Evolutionary conservation across 768 basidiomycete genomes (phyloP).

Genomic region (Leccinellum rugosiceps): DNA sequence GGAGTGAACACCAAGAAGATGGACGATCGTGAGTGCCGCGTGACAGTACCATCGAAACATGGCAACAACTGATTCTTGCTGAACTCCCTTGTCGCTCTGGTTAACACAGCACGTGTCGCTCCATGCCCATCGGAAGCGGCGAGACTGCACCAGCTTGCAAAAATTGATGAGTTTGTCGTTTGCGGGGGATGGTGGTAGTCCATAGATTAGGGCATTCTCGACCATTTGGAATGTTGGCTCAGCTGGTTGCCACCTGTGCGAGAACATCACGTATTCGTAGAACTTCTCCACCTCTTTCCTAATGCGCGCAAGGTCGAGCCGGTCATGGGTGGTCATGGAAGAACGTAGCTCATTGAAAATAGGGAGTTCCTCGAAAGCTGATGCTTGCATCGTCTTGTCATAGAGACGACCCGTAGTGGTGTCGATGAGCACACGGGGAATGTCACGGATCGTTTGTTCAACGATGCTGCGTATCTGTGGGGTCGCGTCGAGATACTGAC

Average conservation of each 20-base stretch:
- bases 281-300: neutral
- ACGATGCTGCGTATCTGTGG: accelerated
- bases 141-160: neutral
- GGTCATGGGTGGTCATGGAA: neutral
- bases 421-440: neutral
- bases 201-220: neutral
- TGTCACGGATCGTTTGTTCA: neutral
- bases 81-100: neutral
- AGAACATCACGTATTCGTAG: neutral
- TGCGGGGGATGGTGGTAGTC: neutral
- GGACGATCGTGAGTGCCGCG: neutral
- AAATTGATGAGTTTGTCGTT: neutral
- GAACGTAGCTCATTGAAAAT: neutral
- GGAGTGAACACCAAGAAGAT: neutral
- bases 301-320: neutral
- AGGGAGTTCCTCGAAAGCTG: neutral
- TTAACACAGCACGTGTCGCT: neutral
- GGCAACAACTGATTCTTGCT: neutral
- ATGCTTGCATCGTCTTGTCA: neutral
- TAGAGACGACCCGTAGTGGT: neutral
- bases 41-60: neutral
- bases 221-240: neutral
- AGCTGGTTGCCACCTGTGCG: neutral
- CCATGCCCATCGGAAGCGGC: neutral
- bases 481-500: neutral